Percentiles rank a stretch among this genome's conserved stretches.
Conservation (phyloP, 2,329 filamentous ascomycete genomes). For the Epichloe sp. region DNA sequence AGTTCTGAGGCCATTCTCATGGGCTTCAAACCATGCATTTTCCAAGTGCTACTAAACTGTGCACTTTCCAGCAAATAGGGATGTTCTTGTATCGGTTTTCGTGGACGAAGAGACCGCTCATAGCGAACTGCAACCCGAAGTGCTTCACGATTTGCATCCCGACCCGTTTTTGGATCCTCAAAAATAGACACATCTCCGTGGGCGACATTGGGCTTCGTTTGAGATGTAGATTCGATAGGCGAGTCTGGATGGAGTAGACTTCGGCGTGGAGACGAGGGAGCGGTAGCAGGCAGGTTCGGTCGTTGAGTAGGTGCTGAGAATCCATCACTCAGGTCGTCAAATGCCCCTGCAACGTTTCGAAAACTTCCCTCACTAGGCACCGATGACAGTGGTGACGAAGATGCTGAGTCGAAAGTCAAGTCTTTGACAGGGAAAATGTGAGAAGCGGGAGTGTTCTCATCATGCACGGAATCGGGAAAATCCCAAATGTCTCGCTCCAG, state of each 20-base stretch:
- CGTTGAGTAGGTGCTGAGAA: background rate
- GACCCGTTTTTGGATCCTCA: background rate
- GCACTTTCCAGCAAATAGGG: constrained; percentile 45
- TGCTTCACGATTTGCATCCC: constrained; percentile 7
- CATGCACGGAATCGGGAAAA: constrained; percentile 20
- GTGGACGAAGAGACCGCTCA: constrained; percentile 40
- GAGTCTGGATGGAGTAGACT: too few species aligned
- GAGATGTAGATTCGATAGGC: background rate
- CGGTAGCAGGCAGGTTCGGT: background rate
- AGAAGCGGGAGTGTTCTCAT: constrained; percentile 2
- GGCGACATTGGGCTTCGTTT: background rate
- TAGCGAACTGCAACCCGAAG: constrained; percentile 19
- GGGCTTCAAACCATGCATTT: constrained; percentile 41
- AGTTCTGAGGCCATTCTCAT: constrained; percentile 27
- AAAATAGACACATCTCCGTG: background rate
- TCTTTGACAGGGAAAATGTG: constrained; percentile 2
- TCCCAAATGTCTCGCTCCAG: constrained; percentile 21
- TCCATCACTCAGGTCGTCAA: background rate
- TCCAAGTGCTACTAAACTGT: constrained; percentile 38
- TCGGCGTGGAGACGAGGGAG: background rate
- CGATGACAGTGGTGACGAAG: constrained; percentile 24
- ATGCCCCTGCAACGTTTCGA: background rate
- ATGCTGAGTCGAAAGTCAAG: constrained; percentile 4
- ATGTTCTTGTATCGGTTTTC: constrained; percentile 48
- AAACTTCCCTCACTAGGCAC: constrained; percentile 16